These are phyloP conservation scores for Colletotrichum zoysiae DNA, from an alignment of 2,329 filamentous ascomycete genomes.

Conservation along the genomic window DNA sequence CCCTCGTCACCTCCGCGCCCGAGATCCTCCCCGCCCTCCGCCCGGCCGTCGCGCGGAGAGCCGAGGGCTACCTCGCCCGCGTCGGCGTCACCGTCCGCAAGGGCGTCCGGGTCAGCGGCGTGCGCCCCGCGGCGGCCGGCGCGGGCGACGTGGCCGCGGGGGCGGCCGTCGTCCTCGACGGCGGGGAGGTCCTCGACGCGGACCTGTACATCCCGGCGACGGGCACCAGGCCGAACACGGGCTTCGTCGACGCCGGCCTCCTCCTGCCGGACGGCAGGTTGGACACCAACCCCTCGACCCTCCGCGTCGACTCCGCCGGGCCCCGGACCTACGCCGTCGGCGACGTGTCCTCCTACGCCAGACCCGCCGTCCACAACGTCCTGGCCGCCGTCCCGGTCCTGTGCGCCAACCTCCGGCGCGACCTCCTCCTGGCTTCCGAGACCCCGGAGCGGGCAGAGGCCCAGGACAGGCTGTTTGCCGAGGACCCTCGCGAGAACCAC, in stretches of 20 bases:
- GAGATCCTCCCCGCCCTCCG: slow-evolving; percentile 58
- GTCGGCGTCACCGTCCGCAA: slow-evolving; percentile 63
- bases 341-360: slow-evolving; percentile 56
- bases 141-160: slow-evolving; percentile 45
- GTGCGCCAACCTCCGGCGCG: slow-evolving; percentile 61
- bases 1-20: slow-evolving; percentile 54
- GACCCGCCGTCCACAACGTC: slow-evolving; percentile 58
- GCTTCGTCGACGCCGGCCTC: slow-evolving; percentile 51
- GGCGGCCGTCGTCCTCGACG: slow-evolving; percentile 53
- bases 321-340: slow-evolving; percentile 60
- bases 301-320: slow-evolving; percentile 52
- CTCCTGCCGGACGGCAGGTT: slow-evolving; percentile 54
- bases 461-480: slow-evolving; percentile 53
- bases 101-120: slow-evolving; percentile 52
- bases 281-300: slow-evolving; percentile 51
- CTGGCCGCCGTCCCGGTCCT: slow-evolving; percentile 57
- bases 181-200: slow-evolving; percentile 54
- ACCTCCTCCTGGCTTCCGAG: slow-evolving; percentile 56
- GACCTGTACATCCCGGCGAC: slow-evolving; percentile 63
- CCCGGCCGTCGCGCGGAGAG: slow-evolving; percentile 53
- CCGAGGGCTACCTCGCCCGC: slow-evolving; percentile 56
- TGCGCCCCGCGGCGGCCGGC: slow-evolving; percentile 49
- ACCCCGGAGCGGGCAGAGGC: slow-evolving; percentile 38
- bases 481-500: slow-evolving; percentile 60
- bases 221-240: slow-evolving; percentile 57